Base-by-base conservation (phyloP, 192 early-diverging fungal species). In the Glomus cerebriforme region DNA sequence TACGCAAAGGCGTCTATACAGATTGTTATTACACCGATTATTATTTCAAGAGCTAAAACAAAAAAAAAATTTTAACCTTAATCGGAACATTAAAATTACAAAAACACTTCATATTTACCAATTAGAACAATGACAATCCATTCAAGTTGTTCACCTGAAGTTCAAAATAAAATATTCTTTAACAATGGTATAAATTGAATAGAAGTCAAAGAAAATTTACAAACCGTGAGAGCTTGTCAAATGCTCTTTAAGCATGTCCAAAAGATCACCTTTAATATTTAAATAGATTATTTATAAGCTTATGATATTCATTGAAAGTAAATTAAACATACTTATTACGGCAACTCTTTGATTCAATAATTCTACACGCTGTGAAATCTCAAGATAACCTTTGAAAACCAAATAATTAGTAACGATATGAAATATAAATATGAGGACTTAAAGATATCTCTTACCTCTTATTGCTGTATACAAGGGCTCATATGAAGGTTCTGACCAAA, bases 81-180 rank as follows among this genome's bases (percentile, higher is more conserved):
- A 5, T 63, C 43, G 65, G 24, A 37, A 5, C n/a, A 59, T 3
- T 8, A 13, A 27, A 45, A 2, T 24, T 10, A 15, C 43, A 34
- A 9, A n/a, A 72, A 27, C 29, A 4, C 43, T 4, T 24, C 26
- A 59, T 27, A 65, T 39, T 43, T 76, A 74, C 84, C 93, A 86
- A 98, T 98, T 54, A 98, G 87, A 64, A 95, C 90, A 80, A 98
- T 98, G 2, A 98, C 94, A 74, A 98, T 98, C 93, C 95, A 95
- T 79, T 97, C 96, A 26, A 97, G 87, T 73, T 95, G 93, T 80
- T 97, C 96, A 69, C 92, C 85, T 86, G 64, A 15, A 35, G n/a
- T 67, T 49, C 29, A 31, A 32, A 74, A 32, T 32, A 9, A 69
- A 39, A 22, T 13, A 71, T 59, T n/a, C 9, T 32, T 58, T 45